Evolutionary conservation across 176 grass and related monocot genomes (phyloP).

Genomic region (Areca catechu): DNA sequence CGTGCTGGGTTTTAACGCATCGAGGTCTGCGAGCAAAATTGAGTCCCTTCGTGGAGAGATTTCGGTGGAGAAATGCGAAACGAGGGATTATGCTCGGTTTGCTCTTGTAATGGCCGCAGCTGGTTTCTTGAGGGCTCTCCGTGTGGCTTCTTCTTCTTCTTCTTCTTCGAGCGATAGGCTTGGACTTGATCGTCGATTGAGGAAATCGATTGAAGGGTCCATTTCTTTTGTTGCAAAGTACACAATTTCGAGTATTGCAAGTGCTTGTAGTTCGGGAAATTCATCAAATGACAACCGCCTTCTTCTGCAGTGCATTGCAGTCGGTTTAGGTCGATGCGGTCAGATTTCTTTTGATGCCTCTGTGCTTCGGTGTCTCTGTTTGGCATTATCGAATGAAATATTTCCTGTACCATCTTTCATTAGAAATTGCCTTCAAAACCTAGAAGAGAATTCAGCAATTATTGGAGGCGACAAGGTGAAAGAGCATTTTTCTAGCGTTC

Average conservation of each 20-base stretch:
- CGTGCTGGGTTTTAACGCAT: constrained; percentile 40
- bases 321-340: constrained; percentile 57
- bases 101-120: constrained; percentile 44
- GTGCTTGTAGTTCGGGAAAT: background rate
- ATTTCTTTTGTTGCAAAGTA: constrained; percentile 43
- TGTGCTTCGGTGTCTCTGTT: constrained; percentile 40
- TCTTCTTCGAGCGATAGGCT: constrained; percentile 30
- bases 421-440: constrained; percentile 25
- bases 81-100: constrained; percentile 27
- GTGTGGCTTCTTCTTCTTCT: constrained; percentile 26
- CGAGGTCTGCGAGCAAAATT: constrained; percentile 40
- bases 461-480: constrained; percentile 27
- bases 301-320: constrained; percentile 54
- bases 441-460: constrained; percentile 18
- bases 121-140: constrained; percentile 38
- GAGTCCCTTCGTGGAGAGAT: constrained; percentile 31
- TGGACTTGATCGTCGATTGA: constrained; percentile 43
- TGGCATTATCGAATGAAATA: constrained; percentile 45
- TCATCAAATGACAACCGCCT: constrained; percentile 13
- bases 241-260: constrained; percentile 21
- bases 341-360: constrained; percentile 34
- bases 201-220: constrained; percentile 40
- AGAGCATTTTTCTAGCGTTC: constrained; percentile 37
- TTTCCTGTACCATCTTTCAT: constrained; percentile 50
- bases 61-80: constrained; percentile 28